Evolutionary conservation across 169 alveolate genomes (phyloP), one percentile per base, ranked within the genome.

Genomic region (Eimeria zaria): DNA sequence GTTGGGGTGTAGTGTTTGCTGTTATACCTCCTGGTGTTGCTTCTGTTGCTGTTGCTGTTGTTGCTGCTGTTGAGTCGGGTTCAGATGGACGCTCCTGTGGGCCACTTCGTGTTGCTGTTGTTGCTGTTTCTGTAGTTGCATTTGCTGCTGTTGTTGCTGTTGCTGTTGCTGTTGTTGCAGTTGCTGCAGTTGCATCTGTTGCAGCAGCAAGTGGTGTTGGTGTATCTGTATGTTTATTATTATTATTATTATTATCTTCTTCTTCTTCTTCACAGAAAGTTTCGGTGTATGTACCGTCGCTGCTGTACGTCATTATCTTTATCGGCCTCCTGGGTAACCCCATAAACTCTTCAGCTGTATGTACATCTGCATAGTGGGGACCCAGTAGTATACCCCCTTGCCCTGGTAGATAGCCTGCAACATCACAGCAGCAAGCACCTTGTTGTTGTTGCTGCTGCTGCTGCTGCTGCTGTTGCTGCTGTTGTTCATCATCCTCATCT

Each of bases 251-350:
- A 14, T 22, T 22, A 9, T 71, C 46, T 5, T 71, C 46, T 48
- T 76, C 88, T 44, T 36, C 88, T 27, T 44, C 89, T 30, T 30
- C n/a, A 60, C 89, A 80, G 71, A 80, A 30, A 5, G 55, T 36
- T 4, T 80, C 89, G 41, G 71, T 48, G 89, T 80, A 80, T 11
- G 41, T 46, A 39, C 89, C 89, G 89, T 51, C 53, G 48, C n/a
- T n/a, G 71, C 71, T n/a, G 69, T 80, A 80, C 0, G 89, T 80
- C 89, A 80, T 80, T 44, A 80, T 80, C 71, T 80, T 80, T 6
- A 80, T 55, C 16, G 89, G 89, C 41, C 89, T 36, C 64, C 69
- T 12, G 44, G 89, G 89, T 9, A 80, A 71, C 27, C 89, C 69
- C 41, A 14, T 2, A 24, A 48, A 46, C 46, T 44, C 89, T 46